phyloP scores from a whole-genome alignment of 768 basidiomycete species.

The Termitomyces sp. region DNA sequence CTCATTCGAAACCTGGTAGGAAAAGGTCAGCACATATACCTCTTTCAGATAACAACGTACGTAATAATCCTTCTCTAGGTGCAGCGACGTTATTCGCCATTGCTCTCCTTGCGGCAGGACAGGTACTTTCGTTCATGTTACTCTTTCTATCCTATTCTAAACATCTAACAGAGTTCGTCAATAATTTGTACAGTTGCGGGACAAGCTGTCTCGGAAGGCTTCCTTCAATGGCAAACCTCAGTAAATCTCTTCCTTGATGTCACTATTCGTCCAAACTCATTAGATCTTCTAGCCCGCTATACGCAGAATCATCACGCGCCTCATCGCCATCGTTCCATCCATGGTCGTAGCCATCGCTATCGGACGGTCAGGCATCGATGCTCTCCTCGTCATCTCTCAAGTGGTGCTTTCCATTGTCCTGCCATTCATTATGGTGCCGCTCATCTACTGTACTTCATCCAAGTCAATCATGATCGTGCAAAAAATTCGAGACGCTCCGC shows the following conservation, averaged over 20 bases:
- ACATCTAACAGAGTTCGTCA: slow-evolving; percentile 56
- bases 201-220: slow-evolving; percentile 88
- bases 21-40: slow-evolving; percentile 38
- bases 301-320: slow-evolving; percentile 78
- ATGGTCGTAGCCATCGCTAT: slow-evolving; percentile 70
- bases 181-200: slow-evolving; percentile 88
- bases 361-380: slow-evolving; percentile 65
- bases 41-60: neutral
- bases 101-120: slow-evolving; percentile 79
- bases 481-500: slow-evolving; percentile 30
- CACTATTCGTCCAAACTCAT: neutral
- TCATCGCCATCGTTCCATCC: slow-evolving; percentile 79
- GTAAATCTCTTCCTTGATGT: slow-evolving; percentile 29
- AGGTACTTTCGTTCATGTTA: slow-evolving; percentile 32
- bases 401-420: slow-evolving; percentile 51
- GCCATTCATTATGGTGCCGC: slow-evolving; percentile 58
- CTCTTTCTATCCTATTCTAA: neutral
- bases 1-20: slow-evolving; percentile 68
- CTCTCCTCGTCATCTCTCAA: slow-evolving; percentile 82
- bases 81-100: slow-evolving; percentile 87
- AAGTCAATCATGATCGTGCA: slow-evolving; percentile 67
- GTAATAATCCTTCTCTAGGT: slow-evolving; percentile 30
- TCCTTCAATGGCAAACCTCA: slow-evolving; percentile 81
- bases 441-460: slow-evolving; percentile 71
- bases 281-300: slow-evolving; percentile 49